These are phyloP conservation scores for Aureobasidium sp. DNA, from an alignment of 2,329 filamentous ascomycete species.

Conservation along the genomic window DNA sequence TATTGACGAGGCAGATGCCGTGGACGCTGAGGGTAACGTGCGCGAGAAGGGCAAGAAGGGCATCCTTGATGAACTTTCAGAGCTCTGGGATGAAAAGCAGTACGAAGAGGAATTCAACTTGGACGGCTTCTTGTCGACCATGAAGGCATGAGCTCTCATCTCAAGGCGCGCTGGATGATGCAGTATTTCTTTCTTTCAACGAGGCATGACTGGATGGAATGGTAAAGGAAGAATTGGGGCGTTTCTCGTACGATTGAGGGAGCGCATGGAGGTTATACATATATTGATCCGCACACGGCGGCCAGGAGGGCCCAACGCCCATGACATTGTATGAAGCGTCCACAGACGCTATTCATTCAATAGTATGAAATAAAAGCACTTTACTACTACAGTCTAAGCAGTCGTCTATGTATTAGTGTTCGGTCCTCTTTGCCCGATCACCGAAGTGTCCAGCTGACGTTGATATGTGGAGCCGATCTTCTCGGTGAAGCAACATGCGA, in stretches of 20 bases:
- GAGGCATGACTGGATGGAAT: constrained; percentile 3
- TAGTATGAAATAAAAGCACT: not conserved
- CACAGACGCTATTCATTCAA: not conserved
- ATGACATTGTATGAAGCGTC: not conserved
- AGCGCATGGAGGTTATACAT: not conserved
- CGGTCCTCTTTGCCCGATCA: not conserved
- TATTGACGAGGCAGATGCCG: constrained; percentile 69
- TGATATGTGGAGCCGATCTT: not conserved
- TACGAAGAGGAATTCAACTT: constrained; percentile 98
- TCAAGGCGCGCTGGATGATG: not conserved
- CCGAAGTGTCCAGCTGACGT: not conserved
- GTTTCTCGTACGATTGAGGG: not conserved
- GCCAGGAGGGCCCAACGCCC: no score
- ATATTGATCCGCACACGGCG: not conserved
- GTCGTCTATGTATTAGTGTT: not conserved
- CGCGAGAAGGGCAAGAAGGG: constrained; percentile 94
- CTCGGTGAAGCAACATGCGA: not conserved
- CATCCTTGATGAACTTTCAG: constrained; percentile 88
- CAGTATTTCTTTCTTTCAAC: constrained; percentile 1
- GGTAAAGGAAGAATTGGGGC: not conserved
- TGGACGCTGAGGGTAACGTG: constrained; percentile 76
- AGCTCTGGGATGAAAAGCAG: constrained; percentile 94
- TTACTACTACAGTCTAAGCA: not conserved
- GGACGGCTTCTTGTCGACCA: constrained; percentile 89
- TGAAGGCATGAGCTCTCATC: constrained; percentile 52